Base-by-base conservation (phyloP, 768 basidiomycete species). In the Leccinum disarticulatum region DNA sequence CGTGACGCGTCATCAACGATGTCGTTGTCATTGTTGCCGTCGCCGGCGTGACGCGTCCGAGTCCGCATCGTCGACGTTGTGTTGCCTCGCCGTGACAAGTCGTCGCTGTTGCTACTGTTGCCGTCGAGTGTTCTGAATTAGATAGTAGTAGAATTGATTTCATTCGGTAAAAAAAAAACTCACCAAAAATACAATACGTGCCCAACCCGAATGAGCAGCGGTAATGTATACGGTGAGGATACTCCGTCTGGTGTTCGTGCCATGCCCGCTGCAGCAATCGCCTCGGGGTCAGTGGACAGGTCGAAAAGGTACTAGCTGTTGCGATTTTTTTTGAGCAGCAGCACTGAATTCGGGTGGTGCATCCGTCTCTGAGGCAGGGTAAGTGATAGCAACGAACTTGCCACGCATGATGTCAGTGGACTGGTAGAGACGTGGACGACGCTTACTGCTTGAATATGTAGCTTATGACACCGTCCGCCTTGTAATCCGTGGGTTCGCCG, bases 391-490 rank as follows among this genome's bases (percentile, higher is more conserved):
- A 60, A 99, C 96, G 60, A 99, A 80, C 75, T 88, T 22, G 22
- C 22, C 22, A 22, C 22, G 22, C 22, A 22, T 22, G 22, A 22
- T 94, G 83, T 98, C 97, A 9, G 14, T 27, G 14, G 6, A 25
- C 3, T 5, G 30, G 4, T 30, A 50, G 4, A 47, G 31, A 52
- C 1, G 28, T 0, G 46, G 7, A 47, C 3, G 13, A 47, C 27
- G 77, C 87, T 67, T 63, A 95, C 22, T 22, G 22, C 95, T 97
- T 98, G 80, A 84, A 73, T 95, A 98, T 98, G 80, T 97, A 97
- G 75, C 87, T 87, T 72, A 96, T 79, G 69, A 99, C 98, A 17
- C 97, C 95, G 63, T 98, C 97, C 10, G 93, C 90, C 75, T 97
- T 74, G 75, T 98, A 99, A 25, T 98, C 95, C 2, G 80, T 74